Evolutionary conservation across 2,329 filamentous ascomycete genomes (phyloP).

Genomic region (Cladophialophora bantiana): DNA sequence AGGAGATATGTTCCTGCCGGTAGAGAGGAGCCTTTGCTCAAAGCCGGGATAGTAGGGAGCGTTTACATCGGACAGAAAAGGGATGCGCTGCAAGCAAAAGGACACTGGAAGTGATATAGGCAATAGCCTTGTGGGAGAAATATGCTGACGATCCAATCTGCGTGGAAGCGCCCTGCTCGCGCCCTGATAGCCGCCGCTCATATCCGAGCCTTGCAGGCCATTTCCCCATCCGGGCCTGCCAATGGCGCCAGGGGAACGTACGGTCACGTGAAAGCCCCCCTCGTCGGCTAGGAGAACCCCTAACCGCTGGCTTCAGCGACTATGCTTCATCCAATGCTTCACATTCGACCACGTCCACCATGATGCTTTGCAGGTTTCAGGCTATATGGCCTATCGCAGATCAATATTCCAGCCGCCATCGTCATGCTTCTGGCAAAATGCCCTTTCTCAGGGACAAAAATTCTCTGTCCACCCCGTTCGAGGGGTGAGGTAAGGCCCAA

Average conservation of each 20-base stretch:
- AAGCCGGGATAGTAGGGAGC: neutral
- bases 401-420: slow-evolving; percentile 33
- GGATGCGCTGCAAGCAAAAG: neutral
- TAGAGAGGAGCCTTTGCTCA: neutral
- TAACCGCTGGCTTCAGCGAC: slow-evolving; percentile 29
- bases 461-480: slow-evolving; percentile 24
- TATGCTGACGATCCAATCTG: slow-evolving; percentile 6
- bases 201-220: slow-evolving; percentile 11
- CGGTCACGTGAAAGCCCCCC: slow-evolving; percentile 16
- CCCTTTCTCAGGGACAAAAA: slow-evolving; percentile 27
- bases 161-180: slow-evolving; percentile 22
- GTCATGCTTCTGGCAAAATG: slow-evolving; percentile 26
- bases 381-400: slow-evolving; percentile 26
- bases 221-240: slow-evolving; percentile 1
- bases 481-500: slow-evolving; percentile 30
- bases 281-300: slow-evolving; percentile 12
- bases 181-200: slow-evolving; percentile 19
- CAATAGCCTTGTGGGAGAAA: neutral
- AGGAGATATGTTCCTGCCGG: neutral
- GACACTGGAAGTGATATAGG: neutral
- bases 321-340: slow-evolving; percentile 31
- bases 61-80: neutral
- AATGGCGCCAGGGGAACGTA: neutral
- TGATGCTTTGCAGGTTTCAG: slow-evolving; percentile 35
- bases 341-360: slow-evolving; percentile 28